Conservation (phyloP, 2,329 filamentous ascomycete species). For the Aureobasidium leucospermi region DNA sequence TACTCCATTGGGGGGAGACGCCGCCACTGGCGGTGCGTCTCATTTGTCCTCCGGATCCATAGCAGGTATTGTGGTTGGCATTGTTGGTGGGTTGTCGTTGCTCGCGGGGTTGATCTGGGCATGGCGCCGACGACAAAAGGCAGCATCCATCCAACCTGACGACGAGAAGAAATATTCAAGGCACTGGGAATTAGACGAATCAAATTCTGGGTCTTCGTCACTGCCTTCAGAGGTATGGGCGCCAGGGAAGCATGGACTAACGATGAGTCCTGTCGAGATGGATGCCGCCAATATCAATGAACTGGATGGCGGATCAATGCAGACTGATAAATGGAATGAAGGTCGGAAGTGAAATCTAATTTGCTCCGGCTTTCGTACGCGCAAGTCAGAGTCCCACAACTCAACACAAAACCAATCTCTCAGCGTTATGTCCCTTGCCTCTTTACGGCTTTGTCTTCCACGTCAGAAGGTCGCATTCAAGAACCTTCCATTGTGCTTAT, state of each 20-base stretch:
- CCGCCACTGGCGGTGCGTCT: background rate
- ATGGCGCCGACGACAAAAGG: background rate
- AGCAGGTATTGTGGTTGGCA: slow-evolving; percentile 31
- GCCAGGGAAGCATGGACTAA: background rate
- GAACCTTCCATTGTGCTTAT: no score
- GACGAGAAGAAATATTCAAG: background rate
- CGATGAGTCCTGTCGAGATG: background rate
- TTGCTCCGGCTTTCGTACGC: no score
- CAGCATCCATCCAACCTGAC: no score
- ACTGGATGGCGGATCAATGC: background rate
- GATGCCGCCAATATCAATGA: background rate
- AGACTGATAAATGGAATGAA: background rate
- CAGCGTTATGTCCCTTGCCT: no score
- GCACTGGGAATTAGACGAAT: background rate
- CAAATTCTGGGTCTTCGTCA: background rate
- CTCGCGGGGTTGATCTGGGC: background rate
- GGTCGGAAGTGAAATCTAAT: background rate
- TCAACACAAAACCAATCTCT: no score
- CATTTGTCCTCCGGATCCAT: slow-evolving; percentile 25
- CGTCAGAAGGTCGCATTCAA: no score
- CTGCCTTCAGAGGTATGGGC: background rate
- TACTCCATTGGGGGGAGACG: background rate
- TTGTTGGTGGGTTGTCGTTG: slow-evolving; percentile 17
- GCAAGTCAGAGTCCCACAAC: no score
- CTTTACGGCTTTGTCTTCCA: no score